These are phyloP conservation scores for Fusarium temperatum DNA, from an alignment of 2,329 filamentous ascomycete species.

Conservation along the genomic window DNA sequence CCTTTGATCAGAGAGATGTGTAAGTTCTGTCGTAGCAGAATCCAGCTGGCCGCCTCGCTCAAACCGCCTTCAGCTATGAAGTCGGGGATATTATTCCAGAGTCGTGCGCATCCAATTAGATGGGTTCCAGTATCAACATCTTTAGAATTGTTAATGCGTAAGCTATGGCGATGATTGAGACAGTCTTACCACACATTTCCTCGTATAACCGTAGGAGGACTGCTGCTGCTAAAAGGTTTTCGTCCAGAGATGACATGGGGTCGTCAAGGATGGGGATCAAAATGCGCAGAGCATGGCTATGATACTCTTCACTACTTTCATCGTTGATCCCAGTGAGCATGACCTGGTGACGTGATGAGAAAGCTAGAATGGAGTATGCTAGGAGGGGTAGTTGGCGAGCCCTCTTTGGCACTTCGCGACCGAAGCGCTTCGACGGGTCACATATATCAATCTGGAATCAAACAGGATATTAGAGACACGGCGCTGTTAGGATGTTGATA, in stretches of 20 bases:
- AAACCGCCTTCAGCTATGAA: slow-evolving; percentile 46
- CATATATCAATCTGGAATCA: slow-evolving; percentile 51
- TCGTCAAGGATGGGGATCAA: slow-evolving; percentile 50
- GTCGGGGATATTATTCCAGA: slow-evolving; percentile 42
- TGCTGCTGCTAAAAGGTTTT: slow-evolving; percentile 51
- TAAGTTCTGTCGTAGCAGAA: slow-evolving; percentile 59
- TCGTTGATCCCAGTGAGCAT: slow-evolving; percentile 24
- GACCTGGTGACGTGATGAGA: slow-evolving; percentile 38
- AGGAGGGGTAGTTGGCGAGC: slow-evolving; percentile 52
- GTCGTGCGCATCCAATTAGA: slow-evolving; percentile 38
- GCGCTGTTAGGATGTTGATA: fast-evolving
- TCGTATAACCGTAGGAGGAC: slow-evolving; percentile 52
- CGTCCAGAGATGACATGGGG: slow-evolving; percentile 46
- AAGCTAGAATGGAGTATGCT: slow-evolving; percentile 42
- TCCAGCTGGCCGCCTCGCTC: slow-evolving; percentile 56
- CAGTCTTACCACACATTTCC: slow-evolving; percentile 49
- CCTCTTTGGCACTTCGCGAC: slow-evolving; percentile 51
- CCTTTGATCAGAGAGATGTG: slow-evolving; percentile 56
- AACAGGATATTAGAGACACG: neutral
- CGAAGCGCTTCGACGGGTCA: slow-evolving; percentile 53
- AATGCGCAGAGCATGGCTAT: slow-evolving; percentile 52
- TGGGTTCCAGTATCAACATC: slow-evolving; percentile 42
- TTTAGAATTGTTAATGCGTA: neutral
- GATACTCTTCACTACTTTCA: slow-evolving; percentile 51
- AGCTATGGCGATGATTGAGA: neutral